Evolutionary conservation across 1,284 basidiomycete species (phyloP).

Genomic region (Apiotrichum gamsii): DNA sequence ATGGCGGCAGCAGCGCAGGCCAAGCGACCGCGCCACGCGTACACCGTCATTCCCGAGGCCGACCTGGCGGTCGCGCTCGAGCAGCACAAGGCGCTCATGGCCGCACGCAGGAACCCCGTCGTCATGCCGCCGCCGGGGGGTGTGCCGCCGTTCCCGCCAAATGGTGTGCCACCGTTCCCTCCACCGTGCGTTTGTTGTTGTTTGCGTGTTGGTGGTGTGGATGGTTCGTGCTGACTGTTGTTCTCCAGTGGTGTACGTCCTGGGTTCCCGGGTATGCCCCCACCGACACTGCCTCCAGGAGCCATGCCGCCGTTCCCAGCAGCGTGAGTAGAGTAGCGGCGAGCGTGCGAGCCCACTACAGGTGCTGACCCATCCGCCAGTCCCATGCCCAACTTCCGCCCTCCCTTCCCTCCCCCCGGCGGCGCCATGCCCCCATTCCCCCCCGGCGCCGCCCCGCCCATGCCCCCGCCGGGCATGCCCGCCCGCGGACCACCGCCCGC

Average conservation of each 20-base stretch:
- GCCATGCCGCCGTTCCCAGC: conserved; percentile 22
- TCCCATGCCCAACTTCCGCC: conserved; percentile 14
- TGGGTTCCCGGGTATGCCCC: conserved; percentile 26
- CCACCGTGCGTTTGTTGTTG: conserved; percentile 27
- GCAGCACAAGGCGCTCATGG: conserved; percentile 90
- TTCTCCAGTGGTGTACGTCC: neutral
- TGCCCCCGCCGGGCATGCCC: conserved; percentile 13
- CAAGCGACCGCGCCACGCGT: conserved; percentile 81
- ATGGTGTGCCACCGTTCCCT: conserved; percentile 45
- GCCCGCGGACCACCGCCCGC: conserved; percentile 28
- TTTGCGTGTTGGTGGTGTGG: no score
- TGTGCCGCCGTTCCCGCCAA: conserved; percentile 55
- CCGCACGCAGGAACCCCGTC: conserved; percentile 52
- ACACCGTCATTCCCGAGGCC: conserved; percentile 70
- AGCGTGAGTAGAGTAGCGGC: neutral
- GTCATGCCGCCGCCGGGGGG: conserved; percentile 32
- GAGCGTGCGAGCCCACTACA: conserved; percentile 2
- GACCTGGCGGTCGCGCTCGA: conserved; percentile 78
- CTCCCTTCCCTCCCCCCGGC: conserved; percentile 30
- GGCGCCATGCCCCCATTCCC: conserved; percentile 19
- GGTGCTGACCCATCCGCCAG: conserved; percentile 19
- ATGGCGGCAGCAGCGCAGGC: conserved; percentile 63
- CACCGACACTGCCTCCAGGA: conserved; percentile 38
- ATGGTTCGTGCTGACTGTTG: neutral
- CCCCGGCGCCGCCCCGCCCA: conserved; percentile 26